phyloP scores from a whole-genome alignment of 306 rosid species.

The Quercus suber region DNA sequence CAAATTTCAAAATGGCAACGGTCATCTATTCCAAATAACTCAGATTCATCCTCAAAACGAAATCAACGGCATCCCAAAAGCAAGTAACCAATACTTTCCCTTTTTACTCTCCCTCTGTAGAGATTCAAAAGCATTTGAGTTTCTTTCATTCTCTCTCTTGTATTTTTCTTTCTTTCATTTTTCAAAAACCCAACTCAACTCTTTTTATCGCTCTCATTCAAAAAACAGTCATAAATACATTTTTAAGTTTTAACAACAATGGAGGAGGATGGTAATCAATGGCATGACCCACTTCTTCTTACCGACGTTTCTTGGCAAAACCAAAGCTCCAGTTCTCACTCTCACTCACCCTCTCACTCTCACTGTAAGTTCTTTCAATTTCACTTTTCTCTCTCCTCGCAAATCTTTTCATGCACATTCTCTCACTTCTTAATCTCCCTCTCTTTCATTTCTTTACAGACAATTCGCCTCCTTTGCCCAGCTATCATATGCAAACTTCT shows the following conservation, averaged over 20 bases:
- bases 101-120: background rate
- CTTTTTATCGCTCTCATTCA: slow-evolving; percentile 24
- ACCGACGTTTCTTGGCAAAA: slow-evolving; percentile 46
- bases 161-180: background rate
- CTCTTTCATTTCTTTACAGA: slow-evolving; percentile 27
- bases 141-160: background rate
- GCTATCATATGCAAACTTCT: slow-evolving; percentile 25
- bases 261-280: slow-evolving; percentile 39
- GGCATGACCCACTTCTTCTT: slow-evolving; percentile 65
- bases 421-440: slow-evolving; percentile 8
- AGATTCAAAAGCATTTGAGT: slow-evolving; percentile 13
- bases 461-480: slow-evolving; percentile 18
- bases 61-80: slow-evolving; percentile 25
- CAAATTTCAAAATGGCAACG: slow-evolving; percentile 61
- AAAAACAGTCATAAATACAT: slow-evolving; percentile 22
- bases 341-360: slow-evolving; percentile 10
- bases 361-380: slow-evolving; percentile 31
- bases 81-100: background rate
- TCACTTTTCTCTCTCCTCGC: background rate
- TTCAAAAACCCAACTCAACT: slow-evolving; percentile 9
- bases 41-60: slow-evolving; percentile 12
- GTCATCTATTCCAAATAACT: slow-evolving; percentile 34
- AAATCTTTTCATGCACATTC: slow-evolving; percentile 2
- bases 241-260: slow-evolving; percentile 26
- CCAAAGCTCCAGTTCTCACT: slow-evolving; percentile 14